Evolutionary conservation across 2,329 filamentous ascomycete genomes (phyloP), one percentile per base, ranked within the genome.

Genomic region (Cladosporium sp.): DNA sequence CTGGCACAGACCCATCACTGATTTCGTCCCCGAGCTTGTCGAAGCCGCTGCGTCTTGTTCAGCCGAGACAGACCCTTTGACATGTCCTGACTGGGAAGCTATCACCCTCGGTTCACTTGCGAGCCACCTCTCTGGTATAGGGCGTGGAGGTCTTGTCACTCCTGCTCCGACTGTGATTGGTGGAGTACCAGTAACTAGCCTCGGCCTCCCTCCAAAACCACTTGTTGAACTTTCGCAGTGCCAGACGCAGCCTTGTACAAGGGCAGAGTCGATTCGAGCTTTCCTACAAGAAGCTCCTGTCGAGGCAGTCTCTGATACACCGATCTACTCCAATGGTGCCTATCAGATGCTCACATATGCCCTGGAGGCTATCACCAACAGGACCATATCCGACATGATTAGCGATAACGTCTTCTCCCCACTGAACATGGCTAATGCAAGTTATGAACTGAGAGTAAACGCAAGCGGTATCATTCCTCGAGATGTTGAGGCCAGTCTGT

Each of bases 261-360:
- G 12, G 56, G 75, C 7, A 68, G 66, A 4, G 65, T 69, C 34
- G 64, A 66, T 4, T 71, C 73, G 0, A 57, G 61, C 4, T 76
- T 74, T 51, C 73, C 72, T 30, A 74, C 75, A 5, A 40, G 40
- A 55, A 17, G 28, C 51, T 15, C 79, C 79, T 0, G 68, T 75
- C 2, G 81, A 77, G 49, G 65, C 67, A 0, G 74, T 78, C 0
- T 79, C 75, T 61, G 71, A 73, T 0, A 75, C 70, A 3, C 79
- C 80, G 0, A 70, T 75, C 3, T 83, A 83, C 66, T 78, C 80
- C 25, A 82, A 83, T 62, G 68, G 75, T 3, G 79, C 74, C 1
- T 78, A 77, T 17, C 67, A 74, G 2, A 59, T 82, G 3, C 72
- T 82, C 2, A 77, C 76, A 4, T 66, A 76, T 0, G 78, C 76